These are phyloP conservation scores for Aspergillus latus DNA, from an alignment of 2,329 filamentous ascomycete species.

Conservation along the genomic window DNA sequence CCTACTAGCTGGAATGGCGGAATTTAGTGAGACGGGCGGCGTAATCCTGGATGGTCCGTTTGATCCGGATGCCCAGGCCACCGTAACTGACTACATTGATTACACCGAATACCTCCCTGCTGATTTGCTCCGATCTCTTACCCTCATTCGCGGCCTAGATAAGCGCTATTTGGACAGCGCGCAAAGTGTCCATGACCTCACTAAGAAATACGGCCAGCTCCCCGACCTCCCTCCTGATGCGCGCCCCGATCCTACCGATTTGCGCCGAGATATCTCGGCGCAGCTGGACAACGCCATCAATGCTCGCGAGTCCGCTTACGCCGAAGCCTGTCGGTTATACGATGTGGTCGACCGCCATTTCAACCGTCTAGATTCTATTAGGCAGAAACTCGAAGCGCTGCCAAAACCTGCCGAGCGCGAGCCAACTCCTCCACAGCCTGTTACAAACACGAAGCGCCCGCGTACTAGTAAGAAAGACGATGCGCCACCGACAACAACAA, in stretches of 20 bases:
- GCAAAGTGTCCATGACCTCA: conserved; percentile 44
- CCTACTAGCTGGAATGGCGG: conserved; percentile 38
- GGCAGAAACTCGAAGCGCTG: conserved; percentile 61
- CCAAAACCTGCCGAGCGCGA: conserved; percentile 62
- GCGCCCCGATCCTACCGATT: conserved; percentile 51
- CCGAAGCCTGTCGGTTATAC: conserved; percentile 57
- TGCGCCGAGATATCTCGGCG: conserved; percentile 59
- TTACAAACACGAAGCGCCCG: conserved; percentile 37
- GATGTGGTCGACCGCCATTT: conserved; percentile 60
- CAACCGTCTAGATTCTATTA: conserved; percentile 59
- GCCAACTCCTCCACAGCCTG: conserved; percentile 50
- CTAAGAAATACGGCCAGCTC: conserved; percentile 48
- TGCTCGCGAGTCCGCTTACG: conserved; percentile 56
- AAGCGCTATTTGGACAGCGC: conserved; percentile 46
- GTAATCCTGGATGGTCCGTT: conserved; percentile 51
- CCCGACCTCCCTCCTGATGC: conserved; percentile 50
- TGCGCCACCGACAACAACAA: conserved; percentile 31
- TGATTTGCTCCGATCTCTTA: conserved; percentile 63
- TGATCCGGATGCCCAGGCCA: conserved; percentile 65
- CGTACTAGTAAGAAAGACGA: conserved; percentile 42
- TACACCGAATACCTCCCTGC: conserved; percentile 69
- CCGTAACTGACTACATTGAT: conserved; percentile 66
- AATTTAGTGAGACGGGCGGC: conserved; percentile 44
- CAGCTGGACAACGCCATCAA: conserved; percentile 56
- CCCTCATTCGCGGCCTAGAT: conserved; percentile 56